Evolutionary conservation across 2,329 filamentous ascomycete genomes (phyloP), one percentile per base, ranked within the genome.

Genomic region (Biscogniauxia sp.): DNA sequence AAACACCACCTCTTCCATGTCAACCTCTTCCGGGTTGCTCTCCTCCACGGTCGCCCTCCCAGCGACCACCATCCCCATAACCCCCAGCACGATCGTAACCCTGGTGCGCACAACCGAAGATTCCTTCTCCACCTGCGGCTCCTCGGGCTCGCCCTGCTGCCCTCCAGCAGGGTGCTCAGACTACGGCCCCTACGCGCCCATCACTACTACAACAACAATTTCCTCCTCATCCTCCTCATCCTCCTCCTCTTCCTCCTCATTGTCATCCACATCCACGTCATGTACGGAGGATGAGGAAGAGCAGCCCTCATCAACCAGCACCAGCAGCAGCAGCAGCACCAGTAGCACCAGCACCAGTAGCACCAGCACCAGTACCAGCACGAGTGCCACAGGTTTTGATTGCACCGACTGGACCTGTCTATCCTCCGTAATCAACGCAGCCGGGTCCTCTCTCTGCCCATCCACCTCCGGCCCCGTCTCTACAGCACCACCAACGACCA

Each of bases 351-450:
- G 7, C 28, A 32, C 28, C 6, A 32, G 3, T 7, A 7, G 7
- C 11, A 32, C 28, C 11, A 32, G 3, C 11, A 32, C 3, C 11
- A 32, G 3, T 7, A 32, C 28, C 28, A 32, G 7, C 28, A 32
- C 28, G 28, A 45, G 37, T 13, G 37, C 25, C 6, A 49, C 55
- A 23, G 5, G 49, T 11, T 64, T 60, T 53, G 61, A 57, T 6
- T 64, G 62, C 52, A 60, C 60, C 5, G 57, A 64, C 20, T 56
- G 63, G 20, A 5, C 56, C n/a, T 66, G 62, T 23, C 57, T 64
- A 50, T 49, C 49, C 25, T 64, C 64, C 32, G 62, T 64, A 3
- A 54, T 55, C 3, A 63, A 60, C 5, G 5, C n/a, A 2, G 37
- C 37, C 8, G 56, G 56, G 28, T 58, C 37, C 56, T 53, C 56